Evolutionary conservation across 257 asterid genomes (phyloP).

Genomic region (Ballota nigra): DNA sequence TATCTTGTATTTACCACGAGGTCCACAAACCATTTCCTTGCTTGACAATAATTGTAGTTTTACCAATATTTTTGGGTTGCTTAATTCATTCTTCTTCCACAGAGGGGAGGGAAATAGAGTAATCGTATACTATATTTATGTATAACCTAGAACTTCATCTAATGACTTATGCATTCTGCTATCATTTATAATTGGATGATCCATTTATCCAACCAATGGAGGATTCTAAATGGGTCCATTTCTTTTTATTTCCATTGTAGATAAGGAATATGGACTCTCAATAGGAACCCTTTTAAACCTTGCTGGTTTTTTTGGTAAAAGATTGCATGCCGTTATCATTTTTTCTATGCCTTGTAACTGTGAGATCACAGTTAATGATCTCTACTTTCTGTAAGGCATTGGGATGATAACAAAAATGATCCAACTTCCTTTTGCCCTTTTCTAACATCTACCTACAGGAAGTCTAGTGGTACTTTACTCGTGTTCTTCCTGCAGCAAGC

Average conservation of each 20-base stretch:
- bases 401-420: not conserved
- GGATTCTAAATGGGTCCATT: slow-evolving; percentile 10
- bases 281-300: not conserved
- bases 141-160: not conserved
- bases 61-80: not conserved
- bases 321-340: not conserved
- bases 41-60: not conserved
- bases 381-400: not conserved
- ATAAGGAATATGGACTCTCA: not conserved
- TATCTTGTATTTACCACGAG: not conserved
- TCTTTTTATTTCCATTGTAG: not conserved
- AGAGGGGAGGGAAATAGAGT: not conserved
- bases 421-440: not conserved
- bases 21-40: not conserved
- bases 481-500: slow-evolving; percentile 12
- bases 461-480: not conserved
- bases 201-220: slow-evolving; percentile 18
- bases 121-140: not conserved
- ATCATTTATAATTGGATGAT: slow-evolving; percentile 19
- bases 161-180: slow-evolving; percentile 13
- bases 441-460: not conserved
- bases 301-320: not conserved
- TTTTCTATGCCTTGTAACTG: not conserved
- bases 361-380: not conserved
- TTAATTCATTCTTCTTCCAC: not conserved